Evolutionary conservation across 2,329 filamentous ascomycete species (phyloP).

Genomic region (Chaetomiaceae sp.): DNA sequence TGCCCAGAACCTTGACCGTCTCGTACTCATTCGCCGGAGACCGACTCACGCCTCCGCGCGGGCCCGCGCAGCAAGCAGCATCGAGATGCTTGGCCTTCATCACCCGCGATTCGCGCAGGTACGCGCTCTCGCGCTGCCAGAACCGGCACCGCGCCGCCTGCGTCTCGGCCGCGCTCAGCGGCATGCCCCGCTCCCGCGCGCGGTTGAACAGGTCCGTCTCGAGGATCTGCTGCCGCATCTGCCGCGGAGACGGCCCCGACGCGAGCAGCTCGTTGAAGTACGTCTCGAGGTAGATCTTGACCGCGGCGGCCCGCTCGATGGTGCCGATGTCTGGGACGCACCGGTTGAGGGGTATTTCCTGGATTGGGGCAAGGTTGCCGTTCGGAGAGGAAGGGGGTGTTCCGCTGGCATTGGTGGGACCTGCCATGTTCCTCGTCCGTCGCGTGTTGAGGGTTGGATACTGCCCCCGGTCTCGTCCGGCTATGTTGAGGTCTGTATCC

Average conservation of each 20-base stretch:
- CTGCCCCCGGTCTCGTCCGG: conserved; percentile 1
- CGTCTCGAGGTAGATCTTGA: conserved; percentile 82
- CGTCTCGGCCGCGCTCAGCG: conserved; percentile 53
- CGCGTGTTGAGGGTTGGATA: conserved; percentile 22
- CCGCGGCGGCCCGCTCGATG: conserved; percentile 71
- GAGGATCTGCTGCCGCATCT: conserved; percentile 56
- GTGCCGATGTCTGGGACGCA: conserved; percentile 46
- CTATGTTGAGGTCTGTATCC: conserved; percentile 15
- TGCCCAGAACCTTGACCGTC: conserved; percentile 75
- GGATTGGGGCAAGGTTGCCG: conserved; percentile 30
- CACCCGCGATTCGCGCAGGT: conserved; percentile 67
- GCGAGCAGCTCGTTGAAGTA: conserved; percentile 70
- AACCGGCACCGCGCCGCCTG: conserved; percentile 53
- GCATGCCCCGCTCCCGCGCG: conserved; percentile 25
- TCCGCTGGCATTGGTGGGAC: background rate
- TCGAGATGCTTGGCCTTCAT: conserved; percentile 59
- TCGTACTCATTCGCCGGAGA: conserved; percentile 60
- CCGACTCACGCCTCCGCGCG: background rate
- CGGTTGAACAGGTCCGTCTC: conserved; percentile 57
- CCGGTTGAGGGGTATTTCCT: conserved; percentile 31
- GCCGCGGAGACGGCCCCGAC: conserved; percentile 50
- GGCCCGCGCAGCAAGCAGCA: conserved; percentile 13
- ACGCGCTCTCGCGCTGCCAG: conserved; percentile 61
- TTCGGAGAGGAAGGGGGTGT: background rate
- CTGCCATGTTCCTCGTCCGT: background rate